phyloP scores from a whole-genome alignment of 306 rosid genomes.

The Acacia acuminata region DNA sequence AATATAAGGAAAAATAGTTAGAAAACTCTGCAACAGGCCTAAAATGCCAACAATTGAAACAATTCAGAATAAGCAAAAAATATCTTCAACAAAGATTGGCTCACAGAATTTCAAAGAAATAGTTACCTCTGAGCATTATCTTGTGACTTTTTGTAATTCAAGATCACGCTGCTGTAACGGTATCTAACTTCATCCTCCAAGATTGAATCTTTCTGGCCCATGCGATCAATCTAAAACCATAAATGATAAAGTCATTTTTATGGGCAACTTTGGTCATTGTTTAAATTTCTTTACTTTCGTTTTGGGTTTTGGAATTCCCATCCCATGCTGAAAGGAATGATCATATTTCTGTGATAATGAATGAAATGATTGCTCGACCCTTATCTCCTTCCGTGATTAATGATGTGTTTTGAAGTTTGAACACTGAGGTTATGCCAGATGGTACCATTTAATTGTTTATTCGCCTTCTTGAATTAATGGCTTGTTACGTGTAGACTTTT shows the following conservation, averaged over 20 bases:
- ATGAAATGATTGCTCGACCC: background rate
- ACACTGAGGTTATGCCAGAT: background rate
- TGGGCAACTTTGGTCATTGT: constrained; percentile 15
- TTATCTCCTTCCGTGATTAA: constrained; percentile 5
- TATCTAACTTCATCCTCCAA: constrained; percentile 89
- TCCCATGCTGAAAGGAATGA: background rate
- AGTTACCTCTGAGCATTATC: constrained; percentile 87
- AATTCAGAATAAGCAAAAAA: constrained; percentile 1
- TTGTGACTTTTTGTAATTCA: constrained; percentile 89
- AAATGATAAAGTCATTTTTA: constrained; percentile 22
- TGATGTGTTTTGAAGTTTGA: background rate
- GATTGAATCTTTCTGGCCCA: constrained; percentile 71
- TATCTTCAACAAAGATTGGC: constrained; percentile 9
- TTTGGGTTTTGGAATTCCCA: constrained; percentile 13
- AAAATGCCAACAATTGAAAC: constrained; percentile 15
- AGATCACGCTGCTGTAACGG: constrained; percentile 71
- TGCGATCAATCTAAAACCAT: constrained; percentile 67
- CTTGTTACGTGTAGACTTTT: background rate
- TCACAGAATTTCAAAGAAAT: constrained; percentile 18
- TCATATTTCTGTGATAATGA: background rate
- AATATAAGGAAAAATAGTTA: constrained; percentile 27
- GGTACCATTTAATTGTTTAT: constrained; percentile 4
- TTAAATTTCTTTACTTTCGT: background rate
- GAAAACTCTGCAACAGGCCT: constrained; percentile 20
- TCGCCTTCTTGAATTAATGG: constrained; percentile 7